A percentile compares a stretch with the other conserved stretches of the same genome.
Conservation (phyloP, 1,284 basidiomycete genomes). For the Sphagnurus paluster region DNA sequence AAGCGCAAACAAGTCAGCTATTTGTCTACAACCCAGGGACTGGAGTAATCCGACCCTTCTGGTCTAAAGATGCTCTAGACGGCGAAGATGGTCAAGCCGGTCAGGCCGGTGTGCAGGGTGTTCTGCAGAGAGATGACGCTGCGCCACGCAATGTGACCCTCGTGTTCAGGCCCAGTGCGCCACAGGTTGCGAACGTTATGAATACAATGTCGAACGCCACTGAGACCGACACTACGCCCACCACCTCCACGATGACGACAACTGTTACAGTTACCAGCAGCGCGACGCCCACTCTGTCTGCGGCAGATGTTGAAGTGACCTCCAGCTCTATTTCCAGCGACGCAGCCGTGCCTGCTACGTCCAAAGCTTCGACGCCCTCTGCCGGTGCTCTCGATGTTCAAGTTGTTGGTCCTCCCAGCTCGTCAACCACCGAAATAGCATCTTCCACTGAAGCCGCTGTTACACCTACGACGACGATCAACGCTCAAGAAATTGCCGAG, state of each 20-base stretch:
- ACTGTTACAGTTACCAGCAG: conserved; percentile 23
- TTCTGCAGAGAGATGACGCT: conserved; percentile 15
- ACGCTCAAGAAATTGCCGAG: conserved; percentile 26
- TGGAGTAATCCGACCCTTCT: conserved; percentile 49
- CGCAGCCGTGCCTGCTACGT: conserved; percentile 3
- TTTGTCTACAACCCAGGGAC: conserved; percentile 54
- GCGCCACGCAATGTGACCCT: conserved; percentile 40
- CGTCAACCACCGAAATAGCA: conserved; percentile 20
- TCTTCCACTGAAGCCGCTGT: conserved; percentile 13
- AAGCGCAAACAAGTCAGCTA: conserved; percentile 47
- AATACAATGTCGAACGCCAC: conserved; percentile 4
- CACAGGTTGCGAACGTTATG: conserved; percentile 27
- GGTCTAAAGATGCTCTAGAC: conserved; percentile 3
- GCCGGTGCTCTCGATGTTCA: conserved; percentile 29
- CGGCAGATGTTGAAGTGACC: conserved; percentile 14
- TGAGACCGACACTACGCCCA: conserved; percentile 6
- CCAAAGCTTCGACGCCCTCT: conserved; percentile 11
- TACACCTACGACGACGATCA: conserved; percentile 21
- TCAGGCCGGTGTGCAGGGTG: conserved; percentile 4
- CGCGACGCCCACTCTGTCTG: conserved; percentile 22
- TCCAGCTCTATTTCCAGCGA: conserved; percentile 16
- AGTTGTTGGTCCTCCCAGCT: conserved; percentile 24
- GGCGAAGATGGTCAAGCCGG: background rate
- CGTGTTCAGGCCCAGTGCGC: conserved; percentile 40
- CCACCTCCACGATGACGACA: conserved; percentile 21